phyloP scores from a whole-genome alignment of 2,329 filamentous ascomycete genomes.

The Penicillium sp. region DNA sequence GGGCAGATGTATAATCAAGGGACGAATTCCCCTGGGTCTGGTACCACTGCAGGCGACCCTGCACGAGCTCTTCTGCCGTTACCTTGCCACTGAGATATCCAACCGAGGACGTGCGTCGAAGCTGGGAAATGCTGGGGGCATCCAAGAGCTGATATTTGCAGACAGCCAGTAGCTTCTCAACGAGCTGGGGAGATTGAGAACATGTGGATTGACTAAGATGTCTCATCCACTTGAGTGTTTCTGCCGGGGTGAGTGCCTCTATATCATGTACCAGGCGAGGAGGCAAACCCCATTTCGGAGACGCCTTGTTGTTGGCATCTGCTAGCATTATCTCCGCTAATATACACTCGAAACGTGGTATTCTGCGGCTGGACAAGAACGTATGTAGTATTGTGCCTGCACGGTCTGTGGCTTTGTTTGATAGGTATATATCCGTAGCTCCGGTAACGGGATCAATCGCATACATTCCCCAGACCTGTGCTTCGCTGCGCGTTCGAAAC shows the following conservation, averaged over 20 bases:
- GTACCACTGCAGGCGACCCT: slow-evolving; percentile 47
- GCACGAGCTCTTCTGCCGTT: slow-evolving; percentile 39
- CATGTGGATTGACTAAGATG: slow-evolving; percentile 3
- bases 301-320: slow-evolving; percentile 22
- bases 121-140: slow-evolving; percentile 40
- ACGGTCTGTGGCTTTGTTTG: slow-evolving; percentile 36
- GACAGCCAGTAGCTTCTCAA: slow-evolving; percentile 21
- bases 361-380: slow-evolving; percentile 39
- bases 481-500: slow-evolving; percentile 23
- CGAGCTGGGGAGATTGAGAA: not conserved
- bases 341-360: slow-evolving; percentile 34
- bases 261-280: slow-evolving; percentile 38
- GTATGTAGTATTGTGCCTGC: slow-evolving; percentile 43
- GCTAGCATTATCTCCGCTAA: slow-evolving; percentile 36
- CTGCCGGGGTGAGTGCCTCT: slow-evolving; percentile 38
- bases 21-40: slow-evolving; percentile 38
- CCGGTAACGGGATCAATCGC: slow-evolving; percentile 13
- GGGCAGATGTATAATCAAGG: slow-evolving; percentile 32
- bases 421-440: slow-evolving; percentile 37
- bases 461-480: slow-evolving; percentile 26
- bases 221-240: slow-evolving; percentile 28
- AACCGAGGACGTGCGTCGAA: slow-evolving; percentile 42
- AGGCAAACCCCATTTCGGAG: slow-evolving; percentile 26
- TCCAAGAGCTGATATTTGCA: slow-evolving; percentile 32
- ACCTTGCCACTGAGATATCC: slow-evolving; percentile 46